phyloP scores from a whole-genome alignment of 2,329 filamentous ascomycete genomes.

The Cytospora mali region DNA sequence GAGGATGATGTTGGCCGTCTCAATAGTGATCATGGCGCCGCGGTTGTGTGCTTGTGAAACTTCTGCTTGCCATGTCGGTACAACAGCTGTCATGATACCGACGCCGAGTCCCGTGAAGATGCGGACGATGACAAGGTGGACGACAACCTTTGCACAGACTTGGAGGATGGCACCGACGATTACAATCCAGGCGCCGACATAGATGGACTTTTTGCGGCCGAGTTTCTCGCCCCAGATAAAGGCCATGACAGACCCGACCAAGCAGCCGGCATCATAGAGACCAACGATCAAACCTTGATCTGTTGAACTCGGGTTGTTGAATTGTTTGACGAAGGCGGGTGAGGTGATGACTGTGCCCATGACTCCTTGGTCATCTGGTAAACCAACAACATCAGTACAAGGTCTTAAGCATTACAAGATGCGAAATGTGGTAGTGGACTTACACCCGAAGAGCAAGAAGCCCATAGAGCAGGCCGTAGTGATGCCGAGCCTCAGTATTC shows the following conservation, averaged over 20 bases:
- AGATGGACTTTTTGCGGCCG: slow-evolving; percentile 11
- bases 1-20: slow-evolving; percentile 14
- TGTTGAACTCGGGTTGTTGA: slow-evolving; percentile 5
- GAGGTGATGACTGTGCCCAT: slow-evolving; percentile 19
- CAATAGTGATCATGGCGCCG: slow-evolving; percentile 14
- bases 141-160: slow-evolving; percentile 7
- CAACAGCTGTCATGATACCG: slow-evolving; percentile 16
- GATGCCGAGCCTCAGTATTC: slow-evolving; percentile 10
- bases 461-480: slow-evolving; percentile 20
- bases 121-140: slow-evolving; percentile 12
- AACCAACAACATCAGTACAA: not conserved
- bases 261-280: slow-evolving; percentile 12
- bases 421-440: not conserved
- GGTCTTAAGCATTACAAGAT: not conserved
- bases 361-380: slow-evolving; percentile 22
- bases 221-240: slow-evolving; percentile 10
- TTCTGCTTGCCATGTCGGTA: slow-evolving; percentile 16
- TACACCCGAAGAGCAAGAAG: slow-evolving; percentile 23
- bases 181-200: slow-evolving; percentile 10
- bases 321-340: slow-evolving; percentile 4
- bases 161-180: slow-evolving; percentile 15
- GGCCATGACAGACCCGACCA: slow-evolving; percentile 6
- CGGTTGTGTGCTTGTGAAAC: slow-evolving; percentile 13
- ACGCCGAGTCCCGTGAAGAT: slow-evolving; percentile 10
- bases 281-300: slow-evolving; percentile 17